Conservation (phyloP, 345 rosid genomes). For the Citrus australasica region DNA sequence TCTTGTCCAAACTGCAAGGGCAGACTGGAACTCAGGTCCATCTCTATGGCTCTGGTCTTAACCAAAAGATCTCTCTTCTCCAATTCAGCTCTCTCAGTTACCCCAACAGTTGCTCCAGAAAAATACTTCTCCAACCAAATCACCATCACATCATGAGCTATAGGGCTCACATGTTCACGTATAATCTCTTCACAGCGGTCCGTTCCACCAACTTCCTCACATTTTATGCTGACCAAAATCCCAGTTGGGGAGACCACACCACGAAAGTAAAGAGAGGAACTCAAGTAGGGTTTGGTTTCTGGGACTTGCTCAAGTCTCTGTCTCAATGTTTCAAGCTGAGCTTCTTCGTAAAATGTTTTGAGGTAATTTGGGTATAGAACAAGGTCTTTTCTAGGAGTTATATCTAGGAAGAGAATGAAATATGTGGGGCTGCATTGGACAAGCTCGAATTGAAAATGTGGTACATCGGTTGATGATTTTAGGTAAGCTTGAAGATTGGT, state of each 20-base stretch:
- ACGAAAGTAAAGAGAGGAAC: constrained; percentile 27
- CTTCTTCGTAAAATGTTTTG: constrained; percentile 13
- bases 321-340: constrained; percentile 11
- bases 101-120: not conserved
- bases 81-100: constrained; percentile 10
- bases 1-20: constrained; percentile 19
- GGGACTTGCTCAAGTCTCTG: constrained; percentile 16
- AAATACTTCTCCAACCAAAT: constrained; percentile 16
- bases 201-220: not conserved
- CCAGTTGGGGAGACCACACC: constrained; percentile 16
- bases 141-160: constrained; percentile 12
- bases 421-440: constrained; percentile 18
- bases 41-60: constrained; percentile 18
- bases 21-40: constrained; percentile 21
- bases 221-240: constrained; percentile 19
- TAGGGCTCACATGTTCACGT: not conserved
- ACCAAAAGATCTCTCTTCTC: constrained; percentile 23
- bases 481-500: constrained; percentile 20
- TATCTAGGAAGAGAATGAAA: constrained; percentile 16
- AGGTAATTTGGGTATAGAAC: constrained; percentile 24
- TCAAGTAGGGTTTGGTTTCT: constrained; percentile 19
- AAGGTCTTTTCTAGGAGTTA: constrained; percentile 21
- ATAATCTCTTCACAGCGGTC: constrained; percentile 5
- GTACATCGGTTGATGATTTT: constrained; percentile 22
- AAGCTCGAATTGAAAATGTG: constrained; percentile 23